Evolutionary conservation across 306 rosid species (phyloP).

Genomic region (Begonia peltatifolia): DNA sequence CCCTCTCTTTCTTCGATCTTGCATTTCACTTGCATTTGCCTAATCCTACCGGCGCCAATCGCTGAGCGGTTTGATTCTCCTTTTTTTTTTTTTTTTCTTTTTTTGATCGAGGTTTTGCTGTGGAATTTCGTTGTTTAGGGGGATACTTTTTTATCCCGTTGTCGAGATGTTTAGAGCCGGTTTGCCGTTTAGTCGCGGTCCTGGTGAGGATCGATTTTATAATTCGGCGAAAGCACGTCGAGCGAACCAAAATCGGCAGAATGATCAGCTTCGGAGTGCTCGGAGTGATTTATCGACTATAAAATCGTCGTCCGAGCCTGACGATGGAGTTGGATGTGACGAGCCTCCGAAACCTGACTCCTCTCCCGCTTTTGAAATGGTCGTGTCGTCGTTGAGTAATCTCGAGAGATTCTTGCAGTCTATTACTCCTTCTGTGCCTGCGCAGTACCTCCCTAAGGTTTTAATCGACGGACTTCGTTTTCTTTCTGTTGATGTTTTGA

Average conservation of each 20-base stretch:
- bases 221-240: constrained; percentile 41
- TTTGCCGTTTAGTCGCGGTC: constrained; percentile 38
- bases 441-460: constrained; percentile 59
- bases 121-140: too few species aligned
- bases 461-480: too few species aligned
- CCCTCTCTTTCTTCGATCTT: too few species aligned
- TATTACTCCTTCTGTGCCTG: constrained; percentile 55
- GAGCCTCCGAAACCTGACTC: constrained; percentile 11
- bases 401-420: constrained; percentile 57
- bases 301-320: constrained; percentile 17
- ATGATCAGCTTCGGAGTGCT: constrained; percentile 12
- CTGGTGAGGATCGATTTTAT: constrained; percentile 64
- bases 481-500: too few species aligned
- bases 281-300: constrained; percentile 9
- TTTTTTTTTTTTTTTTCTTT: too few species aligned
- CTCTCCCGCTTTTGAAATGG: constrained; percentile 9
- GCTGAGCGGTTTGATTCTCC: too few species aligned
- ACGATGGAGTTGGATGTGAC: constrained; percentile 23
- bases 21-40: too few species aligned
- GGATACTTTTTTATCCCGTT: constrained; percentile 3
- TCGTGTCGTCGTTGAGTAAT: constrained; percentile 32
- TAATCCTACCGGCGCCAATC: too few species aligned
- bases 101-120: too few species aligned
- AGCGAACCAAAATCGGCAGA: constrained; percentile 16
- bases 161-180: constrained; percentile 52